Percentiles rank a stretch among this genome's conserved stretches.
Conservation (phyloP, 306 rosid species). For the Prunus dulcis region DNA sequence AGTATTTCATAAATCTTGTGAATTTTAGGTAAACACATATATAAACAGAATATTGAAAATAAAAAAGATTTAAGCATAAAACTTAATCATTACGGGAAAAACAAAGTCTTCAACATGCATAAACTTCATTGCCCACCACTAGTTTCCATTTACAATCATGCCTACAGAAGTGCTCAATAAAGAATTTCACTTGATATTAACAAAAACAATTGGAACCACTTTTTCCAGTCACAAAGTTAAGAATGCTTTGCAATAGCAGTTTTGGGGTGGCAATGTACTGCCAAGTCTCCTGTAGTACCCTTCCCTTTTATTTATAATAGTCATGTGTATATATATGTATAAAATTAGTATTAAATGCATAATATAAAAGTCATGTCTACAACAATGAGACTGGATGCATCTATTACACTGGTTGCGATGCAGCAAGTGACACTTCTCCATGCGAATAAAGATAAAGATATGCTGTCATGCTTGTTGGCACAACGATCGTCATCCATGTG, state of each 20-base stretch:
- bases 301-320: background rate
- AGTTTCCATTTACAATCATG: background rate
- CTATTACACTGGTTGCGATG: conserved; percentile 99
- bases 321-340: background rate
- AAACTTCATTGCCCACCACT: background rate
- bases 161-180: background rate
- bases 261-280: background rate
- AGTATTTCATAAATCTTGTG: background rate
- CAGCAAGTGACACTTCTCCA: conserved; percentile 97
- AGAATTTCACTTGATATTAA: background rate
- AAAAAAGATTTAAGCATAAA: background rate
- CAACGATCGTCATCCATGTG: conserved; percentile 95
- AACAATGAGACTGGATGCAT: conserved; percentile 62
- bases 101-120: background rate
- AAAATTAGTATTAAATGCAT: background rate
- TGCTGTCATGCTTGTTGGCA: conserved; percentile 95
- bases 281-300: background rate
- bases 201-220: background rate
- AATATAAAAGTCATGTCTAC: background rate
- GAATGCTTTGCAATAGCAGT: background rate
- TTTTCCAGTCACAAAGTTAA: background rate
- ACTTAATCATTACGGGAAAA: background rate
- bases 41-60: background rate
- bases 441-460: conserved; percentile 93
- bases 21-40: background rate